Base-by-base conservation (phyloP, 2,329 filamentous ascomycete genomes). In the Exophiala alcalophila region DNA sequence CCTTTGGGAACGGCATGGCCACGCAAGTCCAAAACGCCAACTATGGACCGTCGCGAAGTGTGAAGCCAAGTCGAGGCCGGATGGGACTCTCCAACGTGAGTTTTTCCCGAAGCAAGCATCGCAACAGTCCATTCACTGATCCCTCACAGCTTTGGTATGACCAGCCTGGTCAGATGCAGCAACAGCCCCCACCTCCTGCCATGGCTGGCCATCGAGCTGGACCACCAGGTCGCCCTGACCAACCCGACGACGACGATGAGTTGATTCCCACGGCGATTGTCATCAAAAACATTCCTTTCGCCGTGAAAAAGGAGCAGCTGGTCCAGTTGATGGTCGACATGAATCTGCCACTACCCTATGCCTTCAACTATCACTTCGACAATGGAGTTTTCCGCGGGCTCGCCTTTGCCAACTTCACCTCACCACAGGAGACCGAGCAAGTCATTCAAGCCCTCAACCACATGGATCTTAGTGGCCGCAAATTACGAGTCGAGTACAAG, bases 221-320 rank as follows among this genome's bases (percentile, higher is more conserved):
- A 47, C 62, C 60, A 37, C 63, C 65, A 27, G 59, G 68, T 47
- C 68, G 68, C 24, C 59, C 65, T 40, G 68, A 71, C 41, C 52
- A 61, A 43, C 61, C 64, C 18, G 60, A 61, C 21, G 69, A 72
- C 23, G 70, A 73, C 30, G 91, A 95, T 55, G 91, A 97, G 69
- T 79, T 98, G 48, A 98, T 98, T 47, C 91, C 91, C 2, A 98
- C 92, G 3, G 92, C 92, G 40, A 97, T 98, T 57, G 92, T 98
- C 46, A 97, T 98, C 69, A 98, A 98, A 72, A 98, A 98, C 63
- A 98, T 98, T 25, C 92, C 94, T 0, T 98, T 98, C 64, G 92
- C 94, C 19, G 89, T 97, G 44, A 90, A 95, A 66, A 97, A 97
- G 69, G 92, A 98, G 67, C 88, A 91, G 59, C 76, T 98, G 26